A percentile compares a stretch with the other conserved stretches of the same genome.
These are phyloP conservation scores for Nicotiana noctiflora DNA, from an alignment of 257 asterid genomes.

Conservation along the genomic window DNA sequence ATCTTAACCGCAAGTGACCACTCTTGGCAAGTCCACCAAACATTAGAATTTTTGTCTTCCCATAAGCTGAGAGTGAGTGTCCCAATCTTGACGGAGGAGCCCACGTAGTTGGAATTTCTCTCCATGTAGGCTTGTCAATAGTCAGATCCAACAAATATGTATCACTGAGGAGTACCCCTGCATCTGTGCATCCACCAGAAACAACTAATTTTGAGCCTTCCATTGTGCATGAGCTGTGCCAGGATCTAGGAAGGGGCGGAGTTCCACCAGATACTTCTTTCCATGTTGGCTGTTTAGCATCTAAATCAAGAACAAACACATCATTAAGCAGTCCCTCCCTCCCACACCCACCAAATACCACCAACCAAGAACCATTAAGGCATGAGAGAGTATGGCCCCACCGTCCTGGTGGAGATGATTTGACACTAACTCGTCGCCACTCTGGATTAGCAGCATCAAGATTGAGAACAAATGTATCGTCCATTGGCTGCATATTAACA, in stretches of 20 bases:
- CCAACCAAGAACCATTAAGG: conserved; percentile 72
- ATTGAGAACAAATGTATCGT: conserved; percentile 81
- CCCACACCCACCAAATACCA: conserved; percentile 85
- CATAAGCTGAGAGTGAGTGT: conserved; percentile 80
- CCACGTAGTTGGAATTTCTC: conserved; percentile 64
- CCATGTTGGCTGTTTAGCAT: conserved; percentile 88
- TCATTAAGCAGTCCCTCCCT: conserved; percentile 77
- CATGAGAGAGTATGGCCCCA: conserved; percentile 93
- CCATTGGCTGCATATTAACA: conserved; percentile 93
- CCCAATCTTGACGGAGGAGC: conserved; percentile 77
- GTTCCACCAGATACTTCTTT: conserved; percentile 66
- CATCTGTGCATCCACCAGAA: conserved; percentile 89
- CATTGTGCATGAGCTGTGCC: conserved; percentile 92
- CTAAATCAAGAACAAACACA: conserved; percentile 70
- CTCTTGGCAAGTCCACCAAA: conserved; percentile 89
- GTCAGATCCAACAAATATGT: conserved; percentile 61
- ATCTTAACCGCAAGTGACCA: conserved; percentile 73
- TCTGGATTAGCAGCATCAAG: conserved; percentile 66
- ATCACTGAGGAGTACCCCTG: conserved; percentile 76
- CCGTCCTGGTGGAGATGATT: conserved; percentile 82
- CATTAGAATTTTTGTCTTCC: conserved; percentile 66
- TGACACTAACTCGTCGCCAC: conserved; percentile 72
- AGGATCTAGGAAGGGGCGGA: conserved; percentile 76
- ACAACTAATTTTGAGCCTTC: conserved; percentile 81
- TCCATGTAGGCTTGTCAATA: conserved; percentile 66